Base-by-base conservation (phyloP, 2,329 filamentous ascomycete genomes). In the Sclerotinia spermophila region DNA sequence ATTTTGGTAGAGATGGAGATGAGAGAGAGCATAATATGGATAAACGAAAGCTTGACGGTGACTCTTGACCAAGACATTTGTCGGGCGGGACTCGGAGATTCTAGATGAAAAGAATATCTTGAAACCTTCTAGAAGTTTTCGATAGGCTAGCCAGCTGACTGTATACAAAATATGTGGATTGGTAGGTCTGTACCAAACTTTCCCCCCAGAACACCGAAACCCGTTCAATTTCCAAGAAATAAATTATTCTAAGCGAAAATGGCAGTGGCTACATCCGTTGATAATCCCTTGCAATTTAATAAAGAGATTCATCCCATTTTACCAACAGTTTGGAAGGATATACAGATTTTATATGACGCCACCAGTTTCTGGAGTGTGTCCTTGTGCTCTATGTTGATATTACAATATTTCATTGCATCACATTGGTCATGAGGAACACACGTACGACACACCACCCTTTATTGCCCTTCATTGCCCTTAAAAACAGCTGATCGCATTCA, bases 91-190 rank as follows among this genome's bases (percentile, higher is more conserved):
- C n/a, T n/a, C n/a, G n/a, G n/a, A n/a, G n/a, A n/a, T 33, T 38
- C 45, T 6, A 53, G 8, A 53, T 65, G 45, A 65, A 53, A 51
- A 51, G 62, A 65, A 53, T 40, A 17, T 53, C 21, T 40, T 30
- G 38, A 65, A 65, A 38, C 45, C 40, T 65, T 65, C 62, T 53
- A 65, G 62, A 65, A 65, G 62, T 40, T 65, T 53, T 53, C 45
- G 62, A 65, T 65, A 65, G 53, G 62, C 44, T 51, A 53, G 33
- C 24, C 10, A 38, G 0, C n/a, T 40, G 11, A 59, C 19, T 40
- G n/a, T n/a, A n/a, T n/a, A n/a, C n/a, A n/a, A 6, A 53, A 15
- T 53, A 5, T n/a, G 27, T 53, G 48, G 48, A 27, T 53, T 7
- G 27, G n/a, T 53, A 53, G 48, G n/a, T 60, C 21, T 42, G 15